Evolutionary conservation across 345 rosid genomes (phyloP), one percentile per base, ranked within the genome.

Genomic region (Toxicodendron radicans): DNA sequence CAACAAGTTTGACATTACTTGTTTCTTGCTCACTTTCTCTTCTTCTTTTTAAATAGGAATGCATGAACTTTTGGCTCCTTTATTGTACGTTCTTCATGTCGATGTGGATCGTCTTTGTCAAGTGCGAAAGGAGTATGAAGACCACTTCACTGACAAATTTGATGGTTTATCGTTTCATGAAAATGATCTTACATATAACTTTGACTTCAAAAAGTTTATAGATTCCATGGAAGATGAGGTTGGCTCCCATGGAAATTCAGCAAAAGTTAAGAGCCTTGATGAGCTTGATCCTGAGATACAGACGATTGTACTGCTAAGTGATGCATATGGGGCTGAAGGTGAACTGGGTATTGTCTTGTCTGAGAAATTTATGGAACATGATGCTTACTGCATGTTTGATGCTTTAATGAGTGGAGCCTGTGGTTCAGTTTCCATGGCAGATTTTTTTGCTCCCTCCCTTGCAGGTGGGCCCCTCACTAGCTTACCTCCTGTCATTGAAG

Each of bases 21-120:
- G n/a, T 71, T 63, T 30, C 18, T 49, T 58, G 64, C 58, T 61
- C 43, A 59, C 35, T 43, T 77, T 71, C 72, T 71, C 53, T 72
- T 64, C 27, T 46, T 48, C 12, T 66, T 66, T 5, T 48, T 7
- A 48, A 66, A 48, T 67, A 95, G 99, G 99, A 48, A 93, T 95
- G 99, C 99, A 95, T 65, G 99, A 95, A 83, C 95, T 95, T 64
- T 80, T 95, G 87, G 99, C 99, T 33, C 99, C 99, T 32, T 66
- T 95, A 57, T 82, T 95, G 5, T 95, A 89, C 48, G 99, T 95
- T 66, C 98, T 95, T 68, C 99, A 95, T 64, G 91, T 93, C 23
- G 99, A 95, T 80, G 80, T 87, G 0, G 89, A 89, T 27, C 93
- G 76, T 75, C 95, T 95, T 68, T 85, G 88, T 75, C 90, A 91